phyloP scores from a whole-genome alignment of 2,329 filamentous ascomycete species.

The Aspergillus transmontanensis region DNA sequence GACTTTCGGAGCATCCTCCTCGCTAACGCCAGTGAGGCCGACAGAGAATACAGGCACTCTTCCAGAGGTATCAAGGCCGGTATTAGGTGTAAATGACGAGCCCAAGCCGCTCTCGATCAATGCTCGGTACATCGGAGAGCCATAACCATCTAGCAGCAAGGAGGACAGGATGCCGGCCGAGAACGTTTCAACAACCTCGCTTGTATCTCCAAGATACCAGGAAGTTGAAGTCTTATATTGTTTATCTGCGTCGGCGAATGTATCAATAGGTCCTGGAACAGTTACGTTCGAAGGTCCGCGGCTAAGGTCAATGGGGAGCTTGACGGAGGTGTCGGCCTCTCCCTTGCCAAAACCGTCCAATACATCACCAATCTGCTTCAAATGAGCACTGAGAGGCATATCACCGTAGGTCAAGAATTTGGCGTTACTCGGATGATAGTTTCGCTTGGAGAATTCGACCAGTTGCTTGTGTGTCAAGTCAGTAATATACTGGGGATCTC shows the following conservation, averaged over 20 bases:
- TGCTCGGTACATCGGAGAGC: constrained; percentile 86
- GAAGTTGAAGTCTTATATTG: constrained; percentile 94
- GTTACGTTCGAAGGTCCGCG: constrained; percentile 69
- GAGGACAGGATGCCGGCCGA: constrained; percentile 80
- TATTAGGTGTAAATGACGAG: constrained; percentile 92
- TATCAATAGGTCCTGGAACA: constrained; percentile 80
- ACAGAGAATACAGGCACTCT: constrained; percentile 84
- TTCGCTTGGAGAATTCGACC: constrained; percentile 81
- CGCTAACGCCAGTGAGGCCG: constrained; percentile 84
- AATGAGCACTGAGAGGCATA: constrained; percentile 79
- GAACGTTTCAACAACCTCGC: constrained; percentile 84
- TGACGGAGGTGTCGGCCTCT: constrained; percentile 70
- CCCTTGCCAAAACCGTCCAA: constrained; percentile 74
- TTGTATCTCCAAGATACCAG: constrained; percentile 84
- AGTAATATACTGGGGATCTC: constrained; percentile 94
- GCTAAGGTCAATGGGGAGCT: constrained; percentile 71
- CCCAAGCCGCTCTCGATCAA: constrained; percentile 88
- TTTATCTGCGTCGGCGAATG: constrained; percentile 79
- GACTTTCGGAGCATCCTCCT: constrained; percentile 75
- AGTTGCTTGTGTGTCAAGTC: constrained; percentile 91
- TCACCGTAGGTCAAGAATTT: constrained; percentile 96
- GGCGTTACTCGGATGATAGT: constrained; percentile 97
- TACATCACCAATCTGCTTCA: constrained; percentile 75
- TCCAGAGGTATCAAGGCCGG: constrained; percentile 81
- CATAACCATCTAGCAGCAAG: constrained; percentile 89